Evolutionary conservation across 2,329 filamentous ascomycete species (phyloP).

Genomic region (Hymenoscyphus repandus): DNA sequence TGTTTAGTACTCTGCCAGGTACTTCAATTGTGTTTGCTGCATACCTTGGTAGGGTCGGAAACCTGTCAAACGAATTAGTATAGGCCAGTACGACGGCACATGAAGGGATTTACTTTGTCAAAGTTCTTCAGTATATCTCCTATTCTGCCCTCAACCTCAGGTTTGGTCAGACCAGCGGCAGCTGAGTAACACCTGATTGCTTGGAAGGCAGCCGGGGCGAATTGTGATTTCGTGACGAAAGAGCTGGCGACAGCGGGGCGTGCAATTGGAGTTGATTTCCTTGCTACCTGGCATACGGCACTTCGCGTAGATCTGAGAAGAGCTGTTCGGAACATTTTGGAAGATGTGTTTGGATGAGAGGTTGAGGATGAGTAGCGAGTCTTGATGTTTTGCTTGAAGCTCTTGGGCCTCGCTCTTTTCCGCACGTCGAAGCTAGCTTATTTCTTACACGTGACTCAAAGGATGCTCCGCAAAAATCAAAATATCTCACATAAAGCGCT

Average conservation of each 20-base stretch:
- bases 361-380: constrained; percentile 10
- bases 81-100: constrained; percentile 7
- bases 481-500: not conserved
- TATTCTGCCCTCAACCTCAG: constrained; percentile 88
- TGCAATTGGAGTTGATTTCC: constrained; percentile 48
- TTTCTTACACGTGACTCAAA: constrained; percentile 15
- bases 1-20: not conserved
- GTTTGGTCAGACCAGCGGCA: constrained; percentile 68
- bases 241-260: constrained; percentile 53
- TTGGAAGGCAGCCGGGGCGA: constrained; percentile 60
- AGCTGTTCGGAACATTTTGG: constrained; percentile 84
- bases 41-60: constrained; percentile 59
- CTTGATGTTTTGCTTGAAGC: constrained; percentile 13
- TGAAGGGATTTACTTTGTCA: constrained; percentile 69
- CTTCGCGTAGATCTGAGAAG: constrained; percentile 69
- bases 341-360: constrained; percentile 17
- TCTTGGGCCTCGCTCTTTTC: constrained; percentile 5
- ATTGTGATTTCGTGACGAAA: constrained; percentile 57
- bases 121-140: constrained; percentile 90
- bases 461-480: not conserved
- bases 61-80: constrained; percentile 46
- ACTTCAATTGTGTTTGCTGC: constrained; percentile 15
- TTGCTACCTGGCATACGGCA: constrained; percentile 43
- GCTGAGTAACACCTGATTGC: constrained; percentile 83
- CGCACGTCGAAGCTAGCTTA: constrained; percentile 1